Conservation (phyloP, 441 rosid species). For the Croton setiger region DNA sequence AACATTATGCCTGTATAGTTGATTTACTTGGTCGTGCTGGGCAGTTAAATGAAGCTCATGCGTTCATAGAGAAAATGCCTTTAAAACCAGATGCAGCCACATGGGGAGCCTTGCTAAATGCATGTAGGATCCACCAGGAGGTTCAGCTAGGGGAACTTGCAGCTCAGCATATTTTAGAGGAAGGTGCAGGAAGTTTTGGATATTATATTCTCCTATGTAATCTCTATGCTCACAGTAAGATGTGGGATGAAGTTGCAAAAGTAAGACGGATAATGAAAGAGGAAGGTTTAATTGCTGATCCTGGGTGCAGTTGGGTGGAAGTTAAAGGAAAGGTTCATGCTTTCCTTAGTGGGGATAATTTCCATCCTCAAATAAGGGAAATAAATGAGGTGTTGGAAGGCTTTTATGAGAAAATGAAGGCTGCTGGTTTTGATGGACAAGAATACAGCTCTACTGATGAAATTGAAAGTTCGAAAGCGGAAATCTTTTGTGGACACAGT, state of each 20-base stretch:
- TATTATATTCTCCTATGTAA: constrained; percentile 70
- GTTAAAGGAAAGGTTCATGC: constrained; percentile 87
- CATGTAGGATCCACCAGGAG: constrained; percentile 63
- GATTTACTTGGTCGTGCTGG: constrained; percentile 91
- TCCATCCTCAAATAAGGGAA: constrained; percentile 66
- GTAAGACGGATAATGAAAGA: constrained; percentile 72
- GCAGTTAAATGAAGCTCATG: constrained; percentile 58
- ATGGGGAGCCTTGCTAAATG: constrained; percentile 95
- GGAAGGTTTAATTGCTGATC: constrained; percentile 68
- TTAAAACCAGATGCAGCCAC: constrained; percentile 71
- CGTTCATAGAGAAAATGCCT: constrained; percentile 69
- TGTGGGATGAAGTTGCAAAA: constrained; percentile 75
- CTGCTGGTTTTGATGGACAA: constrained; percentile 32
- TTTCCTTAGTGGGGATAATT: constrained; percentile 69
- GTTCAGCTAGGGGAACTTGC: constrained; percentile 78
- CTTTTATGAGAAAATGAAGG: constrained; percentile 68
- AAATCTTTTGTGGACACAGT: constrained; percentile 90
- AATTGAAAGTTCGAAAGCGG: constrained; percentile 57
- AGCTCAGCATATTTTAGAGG: constrained; percentile 62
- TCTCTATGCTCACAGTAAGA: constrained; percentile 61
- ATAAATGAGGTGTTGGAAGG: constrained; percentile 61
- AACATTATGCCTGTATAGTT: constrained; percentile 84
- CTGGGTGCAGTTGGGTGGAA: constrained; percentile 98
- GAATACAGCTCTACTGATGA: constrained; percentile 35
- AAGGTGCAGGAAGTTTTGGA: constrained; percentile 53